phyloP scores from a whole-genome alignment of 495 filamentous ascomycete genomes.

The Penicillium verhagenii region DNA sequence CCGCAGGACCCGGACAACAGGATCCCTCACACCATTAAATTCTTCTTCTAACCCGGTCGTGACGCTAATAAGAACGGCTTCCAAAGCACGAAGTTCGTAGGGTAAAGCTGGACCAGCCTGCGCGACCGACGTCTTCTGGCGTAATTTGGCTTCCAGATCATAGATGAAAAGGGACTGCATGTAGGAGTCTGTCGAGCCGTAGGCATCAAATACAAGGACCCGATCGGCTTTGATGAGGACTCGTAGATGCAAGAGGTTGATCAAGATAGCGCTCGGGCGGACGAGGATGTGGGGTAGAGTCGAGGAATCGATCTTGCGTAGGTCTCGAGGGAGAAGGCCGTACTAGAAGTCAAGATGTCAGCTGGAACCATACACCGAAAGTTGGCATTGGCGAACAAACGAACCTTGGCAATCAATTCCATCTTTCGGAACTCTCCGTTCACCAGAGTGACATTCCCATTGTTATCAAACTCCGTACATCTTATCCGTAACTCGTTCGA shows the following conservation, averaged over 20 bases:
- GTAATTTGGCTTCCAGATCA: conserved; percentile 68
- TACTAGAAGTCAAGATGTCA: conserved; percentile 55
- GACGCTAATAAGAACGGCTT: conserved; percentile 59
- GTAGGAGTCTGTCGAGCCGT: conserved; percentile 91
- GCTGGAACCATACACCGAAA: background rate
- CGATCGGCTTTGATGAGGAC: conserved; percentile 93
- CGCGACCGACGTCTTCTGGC: conserved; percentile 49
- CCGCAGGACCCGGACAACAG: conserved; percentile 81
- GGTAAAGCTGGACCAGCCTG: conserved; percentile 53
- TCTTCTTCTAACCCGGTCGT: conserved; percentile 87
- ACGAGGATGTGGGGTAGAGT: conserved; percentile 96
- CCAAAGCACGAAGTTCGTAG: conserved; percentile 62
- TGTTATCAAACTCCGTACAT: conserved; percentile 92
- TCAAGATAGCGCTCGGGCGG: conserved; percentile 87
- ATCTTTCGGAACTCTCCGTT: conserved; percentile 97
- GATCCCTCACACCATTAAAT: conserved; percentile 88
- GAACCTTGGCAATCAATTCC: conserved; percentile 92
- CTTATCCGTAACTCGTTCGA: conserved; percentile 78
- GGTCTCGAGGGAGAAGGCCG: conserved; percentile 89
- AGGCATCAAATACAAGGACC: conserved; percentile 92
- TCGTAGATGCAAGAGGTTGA: conserved; percentile 90
- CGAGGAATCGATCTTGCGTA: conserved; percentile 97
- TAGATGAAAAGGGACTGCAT: conserved; percentile 97
- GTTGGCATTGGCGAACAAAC: conserved; percentile 22
- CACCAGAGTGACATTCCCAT: conserved; percentile 90